Percentiles rank a stretch among this genome's conserved stretches.
Conservation (phyloP, 2,329 filamentous ascomycete species). For the Dactylellina drechsleri region DNA sequence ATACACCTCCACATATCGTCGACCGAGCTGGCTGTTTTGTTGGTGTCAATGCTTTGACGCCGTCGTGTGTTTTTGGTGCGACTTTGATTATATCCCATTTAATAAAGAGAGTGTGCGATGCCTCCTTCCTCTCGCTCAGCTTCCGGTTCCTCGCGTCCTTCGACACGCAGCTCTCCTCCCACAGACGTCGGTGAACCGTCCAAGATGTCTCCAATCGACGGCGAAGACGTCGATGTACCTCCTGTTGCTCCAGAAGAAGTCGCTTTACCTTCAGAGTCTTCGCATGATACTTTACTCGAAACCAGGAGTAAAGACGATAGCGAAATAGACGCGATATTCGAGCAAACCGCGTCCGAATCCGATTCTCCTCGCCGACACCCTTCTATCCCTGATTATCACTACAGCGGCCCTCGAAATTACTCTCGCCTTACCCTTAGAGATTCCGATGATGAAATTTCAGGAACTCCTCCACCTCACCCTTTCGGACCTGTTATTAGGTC, state of each 20-base stretch:
- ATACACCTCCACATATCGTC: conserved; percentile 6
- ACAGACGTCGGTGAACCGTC: conserved; percentile 49
- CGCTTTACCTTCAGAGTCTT: conserved; percentile 36
- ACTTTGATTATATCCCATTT: conserved; percentile 22
- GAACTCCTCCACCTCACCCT: conserved; percentile 44
- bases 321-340: conserved; percentile 53
- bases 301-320: conserved; percentile 33
- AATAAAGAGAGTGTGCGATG: conserved; percentile 10
- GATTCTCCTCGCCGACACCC: conserved; percentile 42
- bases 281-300: conserved; percentile 34
- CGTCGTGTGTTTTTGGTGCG: conserved; percentile 11
- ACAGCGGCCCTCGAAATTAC: conserved; percentile 44
- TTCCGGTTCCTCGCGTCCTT: conserved; percentile 42
- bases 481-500: conserved; percentile 47
- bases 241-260: conserved; percentile 22
- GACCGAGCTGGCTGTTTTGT: conserved; percentile 28
- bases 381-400: conserved; percentile 47
- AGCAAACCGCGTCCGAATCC: conserved; percentile 46
- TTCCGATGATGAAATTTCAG: conserved; percentile 39
- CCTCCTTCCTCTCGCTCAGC: conserved; percentile 47
- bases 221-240: conserved; percentile 15
- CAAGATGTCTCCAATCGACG: conserved; percentile 40
- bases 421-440: conserved; percentile 33
- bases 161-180: conserved; percentile 49
- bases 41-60: conserved; percentile 33